Percentiles rank a stretch among this genome's conserved stretches.
Conservation (phyloP, 2,329 filamentous ascomycete genomes). For the Tolypocladium ovalisporum region DNA sequence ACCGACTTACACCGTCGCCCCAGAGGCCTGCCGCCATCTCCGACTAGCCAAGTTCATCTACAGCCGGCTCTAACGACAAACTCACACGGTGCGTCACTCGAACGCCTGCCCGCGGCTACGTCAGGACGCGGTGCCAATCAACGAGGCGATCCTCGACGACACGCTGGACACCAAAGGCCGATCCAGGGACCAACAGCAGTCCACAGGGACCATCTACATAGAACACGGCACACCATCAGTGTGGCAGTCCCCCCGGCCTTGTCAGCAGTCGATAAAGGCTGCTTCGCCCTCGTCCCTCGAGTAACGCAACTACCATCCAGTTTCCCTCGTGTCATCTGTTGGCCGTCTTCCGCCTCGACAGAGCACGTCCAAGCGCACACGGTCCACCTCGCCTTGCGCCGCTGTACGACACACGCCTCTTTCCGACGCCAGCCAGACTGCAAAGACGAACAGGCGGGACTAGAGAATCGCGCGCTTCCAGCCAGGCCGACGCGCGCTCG, state of each 20-base stretch:
- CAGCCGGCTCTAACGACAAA: not conserved
- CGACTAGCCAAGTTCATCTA: not conserved
- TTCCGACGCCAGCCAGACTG: not conserved
- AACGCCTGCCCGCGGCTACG: not conserved
- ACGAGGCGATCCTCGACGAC: not conserved
- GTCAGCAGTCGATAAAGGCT: not conserved
- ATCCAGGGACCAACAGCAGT: not conserved
- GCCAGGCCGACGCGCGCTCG: no score
- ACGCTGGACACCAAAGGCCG: not conserved
- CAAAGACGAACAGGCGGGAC: not conserved
- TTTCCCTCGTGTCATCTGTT: not conserved
- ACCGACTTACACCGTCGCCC: constrained; percentile 5
- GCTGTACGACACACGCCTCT: not conserved
- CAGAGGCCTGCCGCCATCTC: not conserved
- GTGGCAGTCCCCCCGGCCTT: not conserved
- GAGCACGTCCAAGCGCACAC: no score
- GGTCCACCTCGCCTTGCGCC: no score
- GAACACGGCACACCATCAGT: not conserved
- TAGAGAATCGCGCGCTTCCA: no score
- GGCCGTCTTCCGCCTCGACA: not conserved
- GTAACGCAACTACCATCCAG: not conserved
- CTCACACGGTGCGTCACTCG: constrained; percentile 1
- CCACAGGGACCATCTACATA: not conserved
- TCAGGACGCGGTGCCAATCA: not conserved
- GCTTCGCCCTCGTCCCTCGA: not conserved